Evolutionary conservation across 2,329 filamentous ascomycete genomes (phyloP).

Genomic region (Fusarium mexicanum): DNA sequence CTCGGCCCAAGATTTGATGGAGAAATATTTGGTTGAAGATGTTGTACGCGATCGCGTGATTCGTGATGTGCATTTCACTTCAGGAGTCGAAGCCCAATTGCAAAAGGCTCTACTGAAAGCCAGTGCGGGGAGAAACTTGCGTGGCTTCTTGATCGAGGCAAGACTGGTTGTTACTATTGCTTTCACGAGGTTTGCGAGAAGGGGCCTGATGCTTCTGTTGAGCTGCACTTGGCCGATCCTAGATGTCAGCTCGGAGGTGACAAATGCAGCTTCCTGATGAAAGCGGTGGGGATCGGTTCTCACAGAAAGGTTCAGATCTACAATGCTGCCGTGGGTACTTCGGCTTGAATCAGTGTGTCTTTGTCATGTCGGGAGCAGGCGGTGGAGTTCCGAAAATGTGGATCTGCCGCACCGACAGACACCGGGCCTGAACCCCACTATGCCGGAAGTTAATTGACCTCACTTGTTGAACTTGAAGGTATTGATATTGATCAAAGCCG

Average conservation of each 20-base stretch:
- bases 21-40: not conserved
- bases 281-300: not conserved
- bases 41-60: not conserved
- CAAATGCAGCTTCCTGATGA: not conserved
- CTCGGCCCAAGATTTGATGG: rapidly evolving
- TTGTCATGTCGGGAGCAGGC: not conserved
- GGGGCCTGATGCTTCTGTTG: rapidly evolving
- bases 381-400: not conserved
- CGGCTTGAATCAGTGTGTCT: no score
- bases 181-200: not conserved
- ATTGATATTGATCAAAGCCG: rapidly evolving
- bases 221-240: rapidly evolving
- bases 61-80: not conserved
- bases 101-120: not conserved
- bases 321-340: not conserved
- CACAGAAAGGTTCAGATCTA: not conserved
- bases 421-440: not conserved
- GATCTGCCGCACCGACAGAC: not conserved
- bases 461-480: not conserved
- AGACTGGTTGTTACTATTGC: not conserved
- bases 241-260: not conserved
- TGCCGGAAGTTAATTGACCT: not conserved
- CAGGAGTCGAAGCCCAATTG: not conserved
- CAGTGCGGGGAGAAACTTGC: rapidly evolving
- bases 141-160: not conserved